These are phyloP conservation scores for Cyberlindnera nakhonratchasimensis DNA, from an alignment of 805 yeast genomes.

Conservation along the genomic window DNA sequence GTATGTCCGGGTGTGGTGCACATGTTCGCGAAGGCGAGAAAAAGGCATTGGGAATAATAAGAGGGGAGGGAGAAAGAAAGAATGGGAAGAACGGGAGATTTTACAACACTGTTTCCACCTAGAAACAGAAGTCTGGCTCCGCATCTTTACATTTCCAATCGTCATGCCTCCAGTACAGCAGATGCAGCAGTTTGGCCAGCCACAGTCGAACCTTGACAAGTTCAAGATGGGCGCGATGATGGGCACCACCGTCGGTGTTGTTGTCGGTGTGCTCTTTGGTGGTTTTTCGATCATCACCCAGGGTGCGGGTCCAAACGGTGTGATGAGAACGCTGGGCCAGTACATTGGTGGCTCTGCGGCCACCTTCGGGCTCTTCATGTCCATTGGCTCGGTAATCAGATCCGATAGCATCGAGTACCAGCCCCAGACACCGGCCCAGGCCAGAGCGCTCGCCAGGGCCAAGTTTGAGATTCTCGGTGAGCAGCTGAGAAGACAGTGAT, in stretches of 20 bases:
- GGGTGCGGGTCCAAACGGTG: conserved; percentile 99
- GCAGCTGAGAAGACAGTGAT: conserved; percentile 19
- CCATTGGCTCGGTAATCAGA: conserved; percentile 89
- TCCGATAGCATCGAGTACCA: conserved; percentile 46
- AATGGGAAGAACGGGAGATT: not conserved
- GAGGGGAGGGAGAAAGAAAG: not conserved
- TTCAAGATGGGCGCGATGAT: conserved; percentile 97
- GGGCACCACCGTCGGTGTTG: conserved; percentile 85
- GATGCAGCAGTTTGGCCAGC: conserved; percentile 47
- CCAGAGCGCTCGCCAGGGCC: conserved; percentile 42
- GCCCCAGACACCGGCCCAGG: conserved; percentile 33
- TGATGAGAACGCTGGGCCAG: conserved; percentile 93
- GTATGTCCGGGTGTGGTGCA: no score
- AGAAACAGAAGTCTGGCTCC: no score
- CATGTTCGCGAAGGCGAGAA: not conserved
- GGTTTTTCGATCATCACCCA: conserved; percentile 85
- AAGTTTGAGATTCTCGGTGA: conserved; percentile 32
- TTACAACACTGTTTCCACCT: not conserved
- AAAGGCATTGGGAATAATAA: not conserved
- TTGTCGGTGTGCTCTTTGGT: conserved; percentile 92
- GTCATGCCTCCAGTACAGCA: conserved; percentile 58
- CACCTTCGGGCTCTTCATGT: conserved; percentile 94
- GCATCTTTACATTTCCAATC: no score
- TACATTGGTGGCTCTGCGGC: conserved; percentile 96
- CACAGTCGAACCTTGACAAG: conserved; percentile 89